These are phyloP conservation scores for Melaleuca alternifolia DNA, from an alignment of 345 rosid genomes.

Conservation along the genomic window DNA sequence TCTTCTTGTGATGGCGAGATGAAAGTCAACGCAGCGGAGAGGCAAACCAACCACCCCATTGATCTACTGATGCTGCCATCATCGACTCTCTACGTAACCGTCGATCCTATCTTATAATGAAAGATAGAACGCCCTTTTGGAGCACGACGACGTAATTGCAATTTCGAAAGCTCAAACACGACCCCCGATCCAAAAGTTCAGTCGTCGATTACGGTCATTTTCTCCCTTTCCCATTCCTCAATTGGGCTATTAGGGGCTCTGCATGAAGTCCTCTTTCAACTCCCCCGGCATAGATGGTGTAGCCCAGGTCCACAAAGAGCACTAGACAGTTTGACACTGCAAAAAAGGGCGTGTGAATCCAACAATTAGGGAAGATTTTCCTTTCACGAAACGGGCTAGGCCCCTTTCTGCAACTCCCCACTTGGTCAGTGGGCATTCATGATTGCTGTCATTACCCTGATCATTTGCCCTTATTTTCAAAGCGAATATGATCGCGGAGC, in stretches of 20 bases:
- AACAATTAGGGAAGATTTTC: not conserved
- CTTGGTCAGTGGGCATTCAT: not conserved
- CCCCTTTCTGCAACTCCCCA: not conserved
- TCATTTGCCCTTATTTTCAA: not conserved
- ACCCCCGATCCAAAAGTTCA: not conserved
- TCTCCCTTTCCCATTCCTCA: not conserved
- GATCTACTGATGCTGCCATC: not conserved
- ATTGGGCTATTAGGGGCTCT: not conserved
- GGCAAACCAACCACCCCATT: not conserved
- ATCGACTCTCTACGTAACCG: not conserved
- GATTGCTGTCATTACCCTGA: not conserved
- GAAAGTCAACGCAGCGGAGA: not conserved
- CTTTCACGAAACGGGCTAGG: not conserved
- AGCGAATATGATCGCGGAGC: not conserved
- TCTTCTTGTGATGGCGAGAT: not conserved
- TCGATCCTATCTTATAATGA: not conserved
- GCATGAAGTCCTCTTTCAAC: not conserved
- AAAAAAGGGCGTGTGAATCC: not conserved
- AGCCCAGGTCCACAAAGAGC: not conserved
- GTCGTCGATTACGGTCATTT: not conserved
- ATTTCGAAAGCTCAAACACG: too few relatives aligned
- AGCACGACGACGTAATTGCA: not conserved
- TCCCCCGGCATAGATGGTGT: not conserved
- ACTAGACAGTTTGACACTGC: not conserved
- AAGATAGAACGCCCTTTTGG: not conserved